Evolutionary conservation across 768 basidiomycete genomes (phyloP), one percentile per base, ranked within the genome.

Genomic region (Pulveroboletus ravenelii): DNA sequence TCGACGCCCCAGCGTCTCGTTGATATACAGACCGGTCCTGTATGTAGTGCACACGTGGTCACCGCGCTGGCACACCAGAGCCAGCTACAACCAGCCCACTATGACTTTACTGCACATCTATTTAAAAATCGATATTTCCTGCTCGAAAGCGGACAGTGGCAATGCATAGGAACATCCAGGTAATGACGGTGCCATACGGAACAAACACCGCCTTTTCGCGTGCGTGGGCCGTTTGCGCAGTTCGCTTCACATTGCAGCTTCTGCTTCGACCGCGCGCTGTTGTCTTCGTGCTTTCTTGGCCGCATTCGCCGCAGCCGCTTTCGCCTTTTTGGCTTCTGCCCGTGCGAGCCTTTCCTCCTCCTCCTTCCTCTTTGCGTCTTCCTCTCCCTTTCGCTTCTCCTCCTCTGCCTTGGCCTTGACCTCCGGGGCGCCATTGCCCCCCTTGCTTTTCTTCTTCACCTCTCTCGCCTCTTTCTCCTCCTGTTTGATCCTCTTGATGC

Each of bases 401-500:
- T 74, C 73, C 56, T 80, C 78, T 52, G 73, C 76, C 57, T 75
- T 75, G 52, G 69, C 73, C 65, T 81, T 77, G 9, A 70, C 77
- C 48, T 76, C 78, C 10, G 75, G 71, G 29, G 75, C 71, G 51
- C 71, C 63, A 14, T 23, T 48, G 49, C 66, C 71, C 56, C 68
- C 67, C 68, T 76, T 73, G 64, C 61, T 66, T 71, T 80, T 80
- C 75, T 92, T 93, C 77, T 96, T 97, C 34, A 89, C 88, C 61
- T 93, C 93, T 10, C 93, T 78, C 1, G 89, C 89, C 54, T 88
- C 92, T 69, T 97, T 98, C 72, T 98, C 95, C 65, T 95, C 83
- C 60, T 90, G 88, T 70, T 93, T 95, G 78, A 96, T 93, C 48
- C 91, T 79, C 74, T 93, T 97, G 77, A 99, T 96, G 55, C 95